These are phyloP conservation scores for Candida incommunis DNA, from an alignment of 805 yeast genomes.

Conservation along the genomic window DNA sequence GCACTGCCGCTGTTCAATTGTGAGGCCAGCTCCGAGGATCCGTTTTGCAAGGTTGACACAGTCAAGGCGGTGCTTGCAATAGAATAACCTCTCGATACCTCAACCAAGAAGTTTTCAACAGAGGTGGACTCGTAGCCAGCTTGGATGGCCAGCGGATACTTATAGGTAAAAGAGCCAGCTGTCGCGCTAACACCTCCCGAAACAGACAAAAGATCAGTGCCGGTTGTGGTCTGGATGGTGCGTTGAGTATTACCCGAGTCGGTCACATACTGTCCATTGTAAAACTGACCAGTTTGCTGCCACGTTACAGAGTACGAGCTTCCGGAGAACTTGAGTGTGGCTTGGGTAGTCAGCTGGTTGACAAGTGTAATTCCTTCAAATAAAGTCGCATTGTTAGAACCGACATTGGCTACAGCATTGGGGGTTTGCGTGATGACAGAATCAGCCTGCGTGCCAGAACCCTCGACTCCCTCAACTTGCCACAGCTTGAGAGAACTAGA, in stretches of 20 bases:
- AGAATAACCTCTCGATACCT: neutral
- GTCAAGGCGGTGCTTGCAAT: neutral
- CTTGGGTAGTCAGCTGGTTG: neutral
- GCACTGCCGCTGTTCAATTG: neutral
- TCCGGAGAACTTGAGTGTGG: constrained; percentile 1
- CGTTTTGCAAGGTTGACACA: neutral
- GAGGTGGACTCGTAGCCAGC: neutral
- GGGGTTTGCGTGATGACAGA: constrained; percentile 4
- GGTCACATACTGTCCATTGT: neutral
- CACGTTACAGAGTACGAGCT: neutral
- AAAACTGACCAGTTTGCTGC: neutral
- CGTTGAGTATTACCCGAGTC: neutral
- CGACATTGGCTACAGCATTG: neutral
- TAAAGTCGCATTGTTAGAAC: neutral
- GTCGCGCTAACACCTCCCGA: neutral
- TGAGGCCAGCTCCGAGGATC: neutral
- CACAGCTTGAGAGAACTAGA: constrained; percentile 19
- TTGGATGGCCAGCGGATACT: neutral
- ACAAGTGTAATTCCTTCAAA: neutral
- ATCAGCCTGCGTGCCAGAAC: constrained; percentile 10
- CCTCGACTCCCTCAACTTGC: constrained; percentile 14
- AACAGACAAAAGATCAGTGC: neutral
- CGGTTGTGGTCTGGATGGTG: neutral
- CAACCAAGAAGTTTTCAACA: neutral
- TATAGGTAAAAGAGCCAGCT: neutral